Base-by-base conservation (phyloP, 345 rosid species). In the Trapa bicornis region DNA sequence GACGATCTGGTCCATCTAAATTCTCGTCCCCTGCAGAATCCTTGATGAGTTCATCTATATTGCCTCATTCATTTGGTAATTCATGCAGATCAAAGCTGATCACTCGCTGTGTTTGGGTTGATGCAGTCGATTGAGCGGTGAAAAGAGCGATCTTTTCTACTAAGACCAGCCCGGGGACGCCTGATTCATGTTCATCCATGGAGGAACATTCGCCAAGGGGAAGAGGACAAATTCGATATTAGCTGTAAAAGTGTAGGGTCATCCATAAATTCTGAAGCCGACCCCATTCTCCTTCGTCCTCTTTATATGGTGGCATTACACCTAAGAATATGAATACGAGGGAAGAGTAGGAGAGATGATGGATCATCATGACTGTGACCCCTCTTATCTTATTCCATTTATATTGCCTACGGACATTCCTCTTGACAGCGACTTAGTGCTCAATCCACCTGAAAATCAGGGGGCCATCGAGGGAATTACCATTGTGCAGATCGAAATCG, bases 191-290 rank as follows among this genome's bases (percentile, higher is more conserved):
- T 38, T 33, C 38, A 37, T 11, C 2, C 63, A 16, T 58, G 16
- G 37, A 58, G 35, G 63, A 58, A 58, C 63, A 32, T 35, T 35
- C 38, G 63, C 63, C 37, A 13, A 3, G 63, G 37, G 10, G 35
- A 32, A 41, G 6, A 58, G 37, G 63, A 58, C 63, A 58, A 35
- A 58, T 58, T 12, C 16, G 3, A 58, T 35, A 58, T 58, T 45
- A 58, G 63, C 63, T 58, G 63, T 32, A 58, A 58, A 58, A 58
- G 37, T 58, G 16, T 32, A 33, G 38, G 63, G 37, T 58, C 38
- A 15, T 58, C 35, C 12, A 38, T 58, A 32, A 3, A 32, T 58
- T 4, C 37, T 33, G 32, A 58, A 32, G 63, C 38, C 38, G 37
- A 58, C 32, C 29, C 29, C 29, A 22, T 22, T 22, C 29, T 22